Evolutionary conservation across 106 monocot genomes (phyloP), one percentile per base, ranked within the genome.

Genomic region (Allium cepa): DNA sequence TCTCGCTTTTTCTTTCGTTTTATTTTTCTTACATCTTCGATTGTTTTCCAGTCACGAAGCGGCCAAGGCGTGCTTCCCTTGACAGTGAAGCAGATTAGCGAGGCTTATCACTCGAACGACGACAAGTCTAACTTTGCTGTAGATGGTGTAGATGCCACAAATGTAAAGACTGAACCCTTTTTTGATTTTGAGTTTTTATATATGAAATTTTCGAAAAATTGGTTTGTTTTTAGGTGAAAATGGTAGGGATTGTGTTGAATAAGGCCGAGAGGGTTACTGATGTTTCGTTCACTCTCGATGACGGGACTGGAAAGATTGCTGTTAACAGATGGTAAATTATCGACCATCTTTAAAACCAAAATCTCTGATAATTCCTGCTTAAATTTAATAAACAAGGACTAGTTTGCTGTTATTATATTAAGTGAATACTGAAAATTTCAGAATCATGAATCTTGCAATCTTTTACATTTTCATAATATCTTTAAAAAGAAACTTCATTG

Each of bases 51-150:
- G 50, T 57, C 91, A 91, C 26, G 79, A 69, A 0, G 36, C 36
- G 58, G 67, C 46, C 83, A 79, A 17, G 81, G 85, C 12, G 75
- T 80, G n/a, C 61, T 78, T 22, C 86, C 96, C 49, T 62, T 92
- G 11, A 96, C 91, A 1, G 91, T 96, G 82, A 96, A 96, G 78
- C 96, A 92, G 80, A 86, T 96, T 57, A 80, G 82, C 51, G 88
- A 91, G 28, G 88, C 88, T 46, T 81, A 72, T 49, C 78, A 88
- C 64, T 83, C 84, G 8, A 77, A 71, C 68, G 94, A 85, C 13
- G 88, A 92, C 11, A 96, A 86, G 71, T 88, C 86, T 59, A 81
- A 75, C 48, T 79, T 95, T 57, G 66, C 72, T 47, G 64, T 96
- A 8, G 88, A 92, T 70, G 95, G 95, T 9, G 80, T 84, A 13